phyloP scores from a whole-genome alignment of 2,329 filamentous ascomycete species.

The Cladosporium halotolerans region DNA sequence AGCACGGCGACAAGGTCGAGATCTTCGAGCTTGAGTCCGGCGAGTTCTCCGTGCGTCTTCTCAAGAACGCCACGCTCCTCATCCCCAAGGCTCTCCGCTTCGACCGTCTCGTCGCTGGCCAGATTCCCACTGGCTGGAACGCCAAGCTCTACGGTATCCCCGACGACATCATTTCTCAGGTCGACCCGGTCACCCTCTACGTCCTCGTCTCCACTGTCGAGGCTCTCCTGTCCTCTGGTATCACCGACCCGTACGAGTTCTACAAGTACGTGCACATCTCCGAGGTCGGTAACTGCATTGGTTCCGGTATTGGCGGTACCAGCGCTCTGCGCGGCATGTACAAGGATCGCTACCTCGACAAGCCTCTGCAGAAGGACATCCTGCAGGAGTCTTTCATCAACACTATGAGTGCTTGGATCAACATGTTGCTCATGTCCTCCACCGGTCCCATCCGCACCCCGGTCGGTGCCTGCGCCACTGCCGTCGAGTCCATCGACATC shows the following conservation, averaged over 20 bases:
- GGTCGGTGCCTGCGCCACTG: slow-evolving; percentile 93
- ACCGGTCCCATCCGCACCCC: slow-evolving; percentile 98
- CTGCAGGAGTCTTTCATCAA: slow-evolving; percentile 99
- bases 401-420: slow-evolving; percentile 99
- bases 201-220: slow-evolving; percentile 92
- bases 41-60: slow-evolving; percentile 89
- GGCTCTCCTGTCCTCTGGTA: slow-evolving; percentile 82
- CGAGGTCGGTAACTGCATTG: slow-evolving; percentile 95
- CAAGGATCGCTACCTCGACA: slow-evolving; percentile 93
- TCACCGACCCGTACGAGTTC: slow-evolving; percentile 98
- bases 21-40: slow-evolving; percentile 91
- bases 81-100: slow-evolving; percentile 97
- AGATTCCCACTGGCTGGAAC: slow-evolving; percentile 96
- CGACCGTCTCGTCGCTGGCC: slow-evolving; percentile 92
- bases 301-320: slow-evolving; percentile 96
- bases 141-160: slow-evolving; percentile 93
- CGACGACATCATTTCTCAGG: slow-evolving; percentile 95
- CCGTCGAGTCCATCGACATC: slow-evolving; percentile 94
- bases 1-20: slow-evolving; percentile 96
- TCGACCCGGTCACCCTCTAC: slow-evolving; percentile 92
- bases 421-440: slow-evolving; percentile 95
- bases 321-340: slow-evolving; percentile 94
- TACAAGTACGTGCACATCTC: slow-evolving; percentile 99
- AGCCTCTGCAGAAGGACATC: slow-evolving; percentile 97
- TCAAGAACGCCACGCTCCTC: slow-evolving; percentile 89